Conservation (phyloP, 441 rosid species). For the Mallotus repandus region DNA sequence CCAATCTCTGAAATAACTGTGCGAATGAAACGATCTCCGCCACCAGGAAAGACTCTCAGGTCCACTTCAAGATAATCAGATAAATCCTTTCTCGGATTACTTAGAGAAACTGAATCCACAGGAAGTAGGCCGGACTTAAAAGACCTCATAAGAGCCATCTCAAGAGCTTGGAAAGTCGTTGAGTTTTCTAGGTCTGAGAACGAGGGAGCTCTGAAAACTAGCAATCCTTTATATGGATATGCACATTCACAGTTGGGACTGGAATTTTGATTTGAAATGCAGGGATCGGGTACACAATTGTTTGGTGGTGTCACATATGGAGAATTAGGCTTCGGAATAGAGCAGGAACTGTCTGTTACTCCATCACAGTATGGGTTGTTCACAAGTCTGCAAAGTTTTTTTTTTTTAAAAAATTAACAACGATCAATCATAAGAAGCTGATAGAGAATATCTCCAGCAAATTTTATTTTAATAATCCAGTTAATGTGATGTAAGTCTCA, state of each 20-base stretch:
- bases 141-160: slow-evolving; percentile 17
- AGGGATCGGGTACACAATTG: slow-evolving; percentile 37
- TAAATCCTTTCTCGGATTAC: slow-evolving; percentile 46
- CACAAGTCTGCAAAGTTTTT: too few relatives aligned
- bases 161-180: slow-evolving; percentile 32
- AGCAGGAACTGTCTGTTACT: slow-evolving; percentile 35
- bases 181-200: slow-evolving; percentile 50
- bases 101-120: slow-evolving; percentile 57
- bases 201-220: slow-evolving; percentile 59
- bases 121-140: slow-evolving; percentile 37
- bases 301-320: slow-evolving; percentile 34
- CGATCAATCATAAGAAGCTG: too few relatives aligned
- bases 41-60: slow-evolving; percentile 54
- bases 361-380: background rate
- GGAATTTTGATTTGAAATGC: slow-evolving; percentile 36
- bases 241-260: slow-evolving; percentile 42
- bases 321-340: background rate
- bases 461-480: too few relatives aligned
- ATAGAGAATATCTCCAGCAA: too few relatives aligned
- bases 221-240: slow-evolving; percentile 53
- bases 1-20: slow-evolving; percentile 29
- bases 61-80: slow-evolving; percentile 36
- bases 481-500: too few relatives aligned
- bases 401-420: too few relatives aligned
- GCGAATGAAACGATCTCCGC: slow-evolving; percentile 23